These are phyloP conservation scores for Fusarium euwallaceae DNA, from an alignment of 2,329 filamentous ascomycete genomes.

Conservation along the genomic window DNA sequence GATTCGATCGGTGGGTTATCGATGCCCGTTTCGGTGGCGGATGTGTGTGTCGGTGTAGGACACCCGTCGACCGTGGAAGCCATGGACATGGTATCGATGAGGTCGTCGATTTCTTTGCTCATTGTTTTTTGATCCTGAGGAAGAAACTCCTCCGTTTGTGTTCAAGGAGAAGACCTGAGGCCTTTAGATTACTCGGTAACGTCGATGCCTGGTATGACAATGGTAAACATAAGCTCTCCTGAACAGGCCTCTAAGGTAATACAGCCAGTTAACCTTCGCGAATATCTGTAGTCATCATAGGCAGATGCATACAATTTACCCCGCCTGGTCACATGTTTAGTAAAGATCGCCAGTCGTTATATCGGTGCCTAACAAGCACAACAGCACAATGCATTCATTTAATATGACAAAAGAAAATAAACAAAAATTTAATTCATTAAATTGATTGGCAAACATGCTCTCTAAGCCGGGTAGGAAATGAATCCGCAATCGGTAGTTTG, in stretches of 20 bases:
- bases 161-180: not conserved
- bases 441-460: not conserved
- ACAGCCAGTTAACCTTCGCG: not conserved
- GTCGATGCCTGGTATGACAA: not conserved
- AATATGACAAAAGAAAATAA: not conserved
- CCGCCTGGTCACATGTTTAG: not conserved
- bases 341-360: not conserved
- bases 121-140: constrained; percentile 4
- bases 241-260: too few relatives aligned
- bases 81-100: constrained; percentile 35
- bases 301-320: not conserved
- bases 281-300: not conserved
- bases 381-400: not conserved
- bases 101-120: constrained; percentile 35
- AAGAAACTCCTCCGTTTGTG: not conserved
- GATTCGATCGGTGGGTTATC: constrained; percentile 23
- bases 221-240: too few relatives aligned
- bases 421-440: not conserved
- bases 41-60: constrained; percentile 36
- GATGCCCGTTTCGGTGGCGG: constrained; percentile 11
- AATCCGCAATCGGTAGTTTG: not conserved
- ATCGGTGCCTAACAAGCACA: not conserved
- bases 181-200: not conserved
- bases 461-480: not conserved
- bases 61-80: constrained; percentile 34